Conservation (phyloP, 139 green algal species). For the Picochlorum sp. region DNA sequence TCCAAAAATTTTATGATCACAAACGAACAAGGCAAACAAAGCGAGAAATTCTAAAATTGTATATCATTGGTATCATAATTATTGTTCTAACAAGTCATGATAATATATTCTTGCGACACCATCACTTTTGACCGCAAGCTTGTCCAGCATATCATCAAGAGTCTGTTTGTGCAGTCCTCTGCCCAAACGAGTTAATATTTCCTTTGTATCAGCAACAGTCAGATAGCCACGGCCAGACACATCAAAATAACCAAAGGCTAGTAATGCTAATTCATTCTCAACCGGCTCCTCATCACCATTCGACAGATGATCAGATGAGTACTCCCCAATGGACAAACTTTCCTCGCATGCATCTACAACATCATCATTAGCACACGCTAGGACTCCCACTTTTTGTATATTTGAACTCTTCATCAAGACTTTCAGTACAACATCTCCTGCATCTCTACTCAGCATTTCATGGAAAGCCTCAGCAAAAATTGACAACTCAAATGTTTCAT, state of each 20-base stretch:
- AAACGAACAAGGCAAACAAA: not conserved
- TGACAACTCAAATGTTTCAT: constrained; percentile 58
- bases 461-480: constrained; percentile 60
- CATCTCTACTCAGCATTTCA: constrained; percentile 48
- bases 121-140: too few relatives aligned
- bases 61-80: too few relatives aligned
- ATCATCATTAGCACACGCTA: not conserved
- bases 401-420: not conserved
- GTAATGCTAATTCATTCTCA: too few relatives aligned
- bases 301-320: too few relatives aligned
- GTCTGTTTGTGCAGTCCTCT: too few relatives aligned
- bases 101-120: too few relatives aligned
- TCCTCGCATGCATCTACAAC: not conserved
- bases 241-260: constrained; percentile 18
- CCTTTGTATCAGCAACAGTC: not conserved
- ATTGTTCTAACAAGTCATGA: too few relatives aligned
- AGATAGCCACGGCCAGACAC: not conserved
- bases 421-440: constrained; percentile 23
- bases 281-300: too few relatives aligned
- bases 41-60: too few relatives aligned
- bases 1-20: not conserved
- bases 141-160: not conserved
- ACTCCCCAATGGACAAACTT: not conserved
- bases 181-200: not conserved
- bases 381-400: not conserved